These are phyloP conservation scores for Biscogniauxia sp. DNA, from an alignment of 2,329 filamentous ascomycete species.

Conservation along the genomic window DNA sequence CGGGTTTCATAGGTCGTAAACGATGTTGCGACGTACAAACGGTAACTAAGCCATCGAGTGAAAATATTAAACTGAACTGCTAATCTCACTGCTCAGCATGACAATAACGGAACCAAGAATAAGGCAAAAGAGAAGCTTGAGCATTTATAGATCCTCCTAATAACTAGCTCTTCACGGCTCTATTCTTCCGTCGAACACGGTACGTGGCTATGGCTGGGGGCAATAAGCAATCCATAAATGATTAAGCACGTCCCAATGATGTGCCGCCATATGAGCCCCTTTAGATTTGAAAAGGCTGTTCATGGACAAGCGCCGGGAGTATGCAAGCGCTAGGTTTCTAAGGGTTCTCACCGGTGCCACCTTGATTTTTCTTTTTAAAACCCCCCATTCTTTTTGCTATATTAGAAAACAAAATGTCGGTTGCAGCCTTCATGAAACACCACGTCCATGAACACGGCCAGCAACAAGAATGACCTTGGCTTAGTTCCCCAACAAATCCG, in stretches of 20 bases:
- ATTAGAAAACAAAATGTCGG: background rate
- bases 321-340: slow-evolving; percentile 14
- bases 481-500: no score
- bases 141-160: background rate
- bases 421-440: background rate
- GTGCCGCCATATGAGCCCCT: background rate
- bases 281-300: background rate
- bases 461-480: no score
- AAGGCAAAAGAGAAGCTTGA: background rate
- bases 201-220: background rate
- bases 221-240: background rate
- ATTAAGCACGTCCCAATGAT: background rate
- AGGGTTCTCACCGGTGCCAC: background rate
- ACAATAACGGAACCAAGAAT: no score
- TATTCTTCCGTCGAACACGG: background rate
- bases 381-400: no score
- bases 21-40: no score
- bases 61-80: no score
- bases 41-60: no score
- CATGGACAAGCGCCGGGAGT: slow-evolving; percentile 8
- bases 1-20: no score
- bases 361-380: background rate
- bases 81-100: no score
- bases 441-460: no score
- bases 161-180: background rate